These are phyloP conservation scores for Rhinocladiella similis DNA, from an alignment of 2,329 filamentous ascomycete species.

Conservation along the genomic window DNA sequence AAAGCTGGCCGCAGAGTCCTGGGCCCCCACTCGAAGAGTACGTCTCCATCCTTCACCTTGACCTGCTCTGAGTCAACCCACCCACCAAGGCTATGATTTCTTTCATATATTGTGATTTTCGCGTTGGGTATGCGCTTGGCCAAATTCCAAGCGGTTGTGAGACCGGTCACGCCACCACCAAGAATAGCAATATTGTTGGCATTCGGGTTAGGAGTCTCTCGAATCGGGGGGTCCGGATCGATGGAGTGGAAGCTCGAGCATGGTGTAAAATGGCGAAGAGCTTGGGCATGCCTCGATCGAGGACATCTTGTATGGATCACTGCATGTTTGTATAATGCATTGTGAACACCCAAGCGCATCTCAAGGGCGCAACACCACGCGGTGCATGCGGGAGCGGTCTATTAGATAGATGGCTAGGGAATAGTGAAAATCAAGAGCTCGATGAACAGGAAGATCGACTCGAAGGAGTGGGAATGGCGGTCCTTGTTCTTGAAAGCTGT, in stretches of 20 bases:
- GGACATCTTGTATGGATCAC: constrained; percentile 19
- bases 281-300: constrained; percentile 49
- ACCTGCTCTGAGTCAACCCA: constrained; percentile 74
- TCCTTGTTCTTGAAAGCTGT: too few relatives aligned
- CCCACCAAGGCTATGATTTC: constrained; percentile 68
- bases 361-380: constrained; percentile 24
- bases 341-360: constrained; percentile 27
- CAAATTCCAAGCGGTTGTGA: constrained; percentile 76
- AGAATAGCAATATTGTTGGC: constrained; percentile 63
- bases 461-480: too few relatives aligned
- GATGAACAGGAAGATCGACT: neutral
- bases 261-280: constrained; percentile 52
- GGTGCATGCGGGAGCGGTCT: constrained; percentile 10
- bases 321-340: constrained; percentile 20
- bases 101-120: constrained; percentile 81
- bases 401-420: neutral
- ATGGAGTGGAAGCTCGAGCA: constrained; percentile 52
- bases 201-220: constrained; percentile 27
- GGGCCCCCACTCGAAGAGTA: constrained; percentile 82
- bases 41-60: constrained; percentile 58
- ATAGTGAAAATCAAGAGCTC: neutral
- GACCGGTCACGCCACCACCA: constrained; percentile 80
- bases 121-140: constrained; percentile 65
- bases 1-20: constrained; percentile 65
- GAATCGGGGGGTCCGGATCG: neutral